Evolutionary conservation across 164 flowering plant genomes (phyloP), one percentile per base, ranked within the genome.

Genomic region (Cinnamomum micranthum): DNA sequence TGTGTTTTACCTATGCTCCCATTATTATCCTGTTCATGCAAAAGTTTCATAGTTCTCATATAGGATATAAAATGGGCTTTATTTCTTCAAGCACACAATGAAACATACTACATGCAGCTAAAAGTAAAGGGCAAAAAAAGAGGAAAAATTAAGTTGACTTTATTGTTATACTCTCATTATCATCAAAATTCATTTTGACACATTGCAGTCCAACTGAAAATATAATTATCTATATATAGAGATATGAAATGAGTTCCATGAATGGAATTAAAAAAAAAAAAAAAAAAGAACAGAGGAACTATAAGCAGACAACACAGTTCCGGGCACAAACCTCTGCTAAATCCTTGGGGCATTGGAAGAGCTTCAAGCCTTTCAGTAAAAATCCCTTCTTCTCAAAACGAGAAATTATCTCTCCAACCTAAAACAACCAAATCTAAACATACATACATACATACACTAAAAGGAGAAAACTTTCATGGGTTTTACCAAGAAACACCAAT

Each of bases 321-420:
- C 13, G 31, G 47, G 19, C 65, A 84, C 88, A 83, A 86, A 93
- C 99, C 98, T 95, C 91, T 1, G 99, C 99, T 74, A 95, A 83
- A 62, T 92, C 94, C 81, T 82, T 77, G 76, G 99, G 92, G 86
- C 97, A 92, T 65, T 89, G 89, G 77, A 94, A 92, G 68, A 93
- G 91, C 91, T 95, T 95, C 87, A 95, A 81, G 6, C 99, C 99
- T 50, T 86, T 92, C 74, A 95, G 59, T 69, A 92, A 90, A 76
- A 95, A 95, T 2, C 99, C 99, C 82, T 95, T 95, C 85, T 86
- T 93, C 95, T 95, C 99, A 84, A 93, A 95, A 76, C 98, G 85
- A 19, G 98, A 89, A 76, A 95, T 93, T 28, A 95, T 86, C 82
- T 95, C 98, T 63, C 99, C 99, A 75, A 95, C 97, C 99, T 95